These are phyloP conservation scores for Fomitopsis palustris DNA, from an alignment of 1,284 basidiomycete genomes.

Conservation along the genomic window DNA sequence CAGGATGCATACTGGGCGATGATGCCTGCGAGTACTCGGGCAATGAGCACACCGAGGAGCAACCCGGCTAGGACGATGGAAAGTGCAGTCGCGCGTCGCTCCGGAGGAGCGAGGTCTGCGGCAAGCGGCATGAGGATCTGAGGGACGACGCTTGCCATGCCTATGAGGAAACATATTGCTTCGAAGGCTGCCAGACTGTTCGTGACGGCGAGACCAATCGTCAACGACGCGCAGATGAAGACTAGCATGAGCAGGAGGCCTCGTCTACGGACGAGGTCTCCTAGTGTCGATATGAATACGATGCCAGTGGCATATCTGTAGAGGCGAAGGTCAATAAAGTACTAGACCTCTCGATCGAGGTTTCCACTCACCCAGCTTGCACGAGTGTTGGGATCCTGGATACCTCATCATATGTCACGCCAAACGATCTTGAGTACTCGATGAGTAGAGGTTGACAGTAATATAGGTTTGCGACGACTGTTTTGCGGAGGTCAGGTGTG, in stretches of 20 bases:
- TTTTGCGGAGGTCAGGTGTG: not conserved
- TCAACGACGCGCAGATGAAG: slow-evolving; percentile 33
- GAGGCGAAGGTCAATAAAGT: not conserved
- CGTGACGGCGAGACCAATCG: slow-evolving; percentile 46
- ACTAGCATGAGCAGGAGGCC: slow-evolving; percentile 42
- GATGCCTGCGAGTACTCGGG: slow-evolving; percentile 45
- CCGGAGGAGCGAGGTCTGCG: slow-evolving; percentile 49
- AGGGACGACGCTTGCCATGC: slow-evolving; percentile 40
- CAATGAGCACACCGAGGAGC: slow-evolving; percentile 46
- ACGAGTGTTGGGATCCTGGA: slow-evolving; percentile 52
- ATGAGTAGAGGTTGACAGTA: slow-evolving; percentile 76
- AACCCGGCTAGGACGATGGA: slow-evolving; percentile 49
- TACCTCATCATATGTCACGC: slow-evolving; percentile 53
- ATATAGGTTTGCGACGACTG: slow-evolving; percentile 63
- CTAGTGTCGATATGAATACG: slow-evolving; percentile 47
- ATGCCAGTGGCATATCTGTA: slow-evolving; percentile 43
- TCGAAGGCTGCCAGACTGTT: slow-evolving; percentile 40
- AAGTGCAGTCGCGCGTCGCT: slow-evolving; percentile 44
- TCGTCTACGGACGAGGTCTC: slow-evolving; percentile 49
- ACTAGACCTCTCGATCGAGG: no score
- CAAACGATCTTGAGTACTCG: slow-evolving; percentile 49
- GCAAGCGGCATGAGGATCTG: slow-evolving; percentile 49
- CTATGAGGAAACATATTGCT: slow-evolving; percentile 45
- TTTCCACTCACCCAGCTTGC: slow-evolving; percentile 39
- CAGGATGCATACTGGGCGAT: slow-evolving; percentile 43